These are phyloP conservation scores for Phascolomyces articulosus DNA, from an alignment of 371 early-diverging fungal genomes.

Conservation along the genomic window DNA sequence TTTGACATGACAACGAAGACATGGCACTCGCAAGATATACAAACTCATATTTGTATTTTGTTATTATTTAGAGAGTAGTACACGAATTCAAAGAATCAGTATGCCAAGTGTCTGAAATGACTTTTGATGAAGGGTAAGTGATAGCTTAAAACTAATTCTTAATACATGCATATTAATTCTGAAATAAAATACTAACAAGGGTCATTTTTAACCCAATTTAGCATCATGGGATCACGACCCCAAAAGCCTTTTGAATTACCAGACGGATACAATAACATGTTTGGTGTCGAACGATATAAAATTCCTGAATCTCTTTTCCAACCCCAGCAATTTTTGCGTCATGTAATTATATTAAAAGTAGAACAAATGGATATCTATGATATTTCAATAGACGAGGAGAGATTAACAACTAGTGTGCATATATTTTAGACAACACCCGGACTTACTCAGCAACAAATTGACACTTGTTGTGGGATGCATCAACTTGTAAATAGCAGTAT, in stretches of 20 bases:
- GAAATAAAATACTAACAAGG: no score
- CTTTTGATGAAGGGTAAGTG: constrained; percentile 72
- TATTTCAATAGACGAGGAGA: not conserved
- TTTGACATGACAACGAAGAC: no score
- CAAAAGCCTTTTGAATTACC: constrained; percentile 93
- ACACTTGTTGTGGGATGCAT: constrained; percentile 59
- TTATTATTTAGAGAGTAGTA: constrained; percentile 54
- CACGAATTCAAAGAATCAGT: constrained; percentile 94
- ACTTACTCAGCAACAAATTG: constrained; percentile 37
- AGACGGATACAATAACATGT: constrained; percentile 87
- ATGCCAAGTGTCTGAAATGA: constrained; percentile 80
- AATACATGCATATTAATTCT: no score
- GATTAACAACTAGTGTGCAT: not conserved
- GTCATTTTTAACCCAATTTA: constrained; percentile 21
- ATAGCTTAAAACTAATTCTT: not conserved
- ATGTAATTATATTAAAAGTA: constrained; percentile 12
- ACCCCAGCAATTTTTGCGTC: constrained; percentile 53
- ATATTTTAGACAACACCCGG: not conserved
- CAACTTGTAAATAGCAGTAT: constrained; percentile 76
- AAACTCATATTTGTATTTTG: not conserved
- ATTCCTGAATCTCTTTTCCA: constrained; percentile 88
- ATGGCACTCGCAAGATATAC: no score
- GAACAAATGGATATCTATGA: not conserved
- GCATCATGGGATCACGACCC: constrained; percentile 60
- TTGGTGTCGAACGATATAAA: constrained; percentile 81